Evolutionary conservation across 2,329 filamentous ascomycete genomes (phyloP), one percentile per base, ranked within the genome.

Genomic region (Plectosphaerella cucumerina): DNA sequence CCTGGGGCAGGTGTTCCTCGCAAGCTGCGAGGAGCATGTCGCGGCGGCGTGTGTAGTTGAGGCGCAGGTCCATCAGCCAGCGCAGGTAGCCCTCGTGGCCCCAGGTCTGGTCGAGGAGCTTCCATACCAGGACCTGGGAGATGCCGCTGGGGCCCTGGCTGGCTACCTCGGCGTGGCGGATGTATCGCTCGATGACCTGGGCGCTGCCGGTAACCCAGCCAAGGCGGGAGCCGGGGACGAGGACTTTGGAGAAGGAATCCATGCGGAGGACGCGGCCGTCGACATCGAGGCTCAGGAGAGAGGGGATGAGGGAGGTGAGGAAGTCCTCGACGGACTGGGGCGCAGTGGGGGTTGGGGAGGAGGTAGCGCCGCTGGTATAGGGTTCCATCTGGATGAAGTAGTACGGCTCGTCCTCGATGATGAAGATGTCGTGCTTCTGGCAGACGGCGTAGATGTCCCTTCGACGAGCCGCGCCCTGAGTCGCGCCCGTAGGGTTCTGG

Each of bases 331-430:
- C 81, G 12, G 72, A 81, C 34, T 75, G 69, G 6, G 86, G 85
- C 0, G 81, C 74, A 2, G 75, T 69, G 0, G 78, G 67, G 15
- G 75, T 69, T 56, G 76, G 67, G n/a, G 35, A 39, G 21, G 42
- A 23, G 6, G 42, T 3, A 9, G 21, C 12, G 10, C n/a, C 35
- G 37, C 20, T 21, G 18, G 26, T 39, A 69, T 91, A 93, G 0
- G 86, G 83, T 59, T 89, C 83, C 87, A 91, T 89, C 69, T 96
- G 92, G 34, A 96, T 77, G 72, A 93, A 96, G 71, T 95, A 96
- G 72, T 96, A 96, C 2, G 92, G 92, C 66, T 96, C 92, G 65
- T 96, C 92, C 72, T 97, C 92, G 59, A 96, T 73, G 63, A 97
- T 92, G 71, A 82, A 87, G 39, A 96, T 63, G 63, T 96, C 89